These are phyloP conservation scores for Nakazawaea siamensis DNA, from an alignment of 805 yeast species.

Conservation along the genomic window DNA sequence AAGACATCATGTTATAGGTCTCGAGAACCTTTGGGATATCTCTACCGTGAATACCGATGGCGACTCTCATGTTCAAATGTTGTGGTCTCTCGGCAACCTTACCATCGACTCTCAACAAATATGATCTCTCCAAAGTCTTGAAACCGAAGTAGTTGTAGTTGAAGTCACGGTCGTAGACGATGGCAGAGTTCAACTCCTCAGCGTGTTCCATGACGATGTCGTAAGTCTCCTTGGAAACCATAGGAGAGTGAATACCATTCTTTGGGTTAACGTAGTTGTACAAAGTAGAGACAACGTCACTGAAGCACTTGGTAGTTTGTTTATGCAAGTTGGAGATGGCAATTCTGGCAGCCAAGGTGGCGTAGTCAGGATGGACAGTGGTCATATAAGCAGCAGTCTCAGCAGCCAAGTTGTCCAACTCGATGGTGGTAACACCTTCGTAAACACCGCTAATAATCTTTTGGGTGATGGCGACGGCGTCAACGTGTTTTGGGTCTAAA, in stretches of 20 bases:
- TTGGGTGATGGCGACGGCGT: conserved; percentile 90
- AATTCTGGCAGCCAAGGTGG: conserved; percentile 84
- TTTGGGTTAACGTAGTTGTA: conserved; percentile 66
- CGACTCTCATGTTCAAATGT: conserved; percentile 82
- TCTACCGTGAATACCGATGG: conserved; percentile 79
- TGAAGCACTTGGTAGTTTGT: conserved; percentile 70
- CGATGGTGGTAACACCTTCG: conserved; percentile 35
- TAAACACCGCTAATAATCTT: conserved; percentile 43
- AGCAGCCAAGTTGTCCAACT: conserved; percentile 48
- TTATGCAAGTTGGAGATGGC: conserved; percentile 80
- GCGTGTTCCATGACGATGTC: conserved; percentile 50
- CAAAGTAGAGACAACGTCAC: conserved; percentile 60
- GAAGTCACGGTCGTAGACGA: conserved; percentile 68
- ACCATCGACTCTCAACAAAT: conserved; percentile 58
- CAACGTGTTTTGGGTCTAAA: conserved; percentile 84
- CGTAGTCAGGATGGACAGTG: conserved; percentile 90
- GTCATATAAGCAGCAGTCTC: conserved; percentile 95
- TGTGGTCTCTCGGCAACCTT: conserved; percentile 87
- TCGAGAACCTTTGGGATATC: conserved; percentile 61
- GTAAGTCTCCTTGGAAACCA: conserved; percentile 55
- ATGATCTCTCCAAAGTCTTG: conserved; percentile 86
- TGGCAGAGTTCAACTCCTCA: conserved; percentile 57
- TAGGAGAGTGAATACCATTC: conserved; percentile 49
- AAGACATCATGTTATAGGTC: conserved; percentile 84
- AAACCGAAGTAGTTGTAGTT: conserved; percentile 80